These are phyloP conservation scores for Ogataea hybrid DNA, from an alignment of 1,139 yeast genomes.

Conservation along the genomic window DNA sequence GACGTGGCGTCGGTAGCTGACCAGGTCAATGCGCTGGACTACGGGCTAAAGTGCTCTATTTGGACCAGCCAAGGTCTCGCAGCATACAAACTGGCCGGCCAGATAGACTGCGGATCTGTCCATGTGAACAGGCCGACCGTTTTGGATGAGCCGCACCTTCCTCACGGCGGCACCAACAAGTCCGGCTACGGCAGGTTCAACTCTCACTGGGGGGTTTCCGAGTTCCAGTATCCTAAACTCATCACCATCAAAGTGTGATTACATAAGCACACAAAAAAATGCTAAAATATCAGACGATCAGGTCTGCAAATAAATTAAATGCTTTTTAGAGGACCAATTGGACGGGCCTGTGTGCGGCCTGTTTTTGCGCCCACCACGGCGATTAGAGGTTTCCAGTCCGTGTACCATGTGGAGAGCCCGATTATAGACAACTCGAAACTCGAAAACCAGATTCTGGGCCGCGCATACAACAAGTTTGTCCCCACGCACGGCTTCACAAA, in stretches of 20 bases:
- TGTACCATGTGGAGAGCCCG: slow-evolving; percentile 29
- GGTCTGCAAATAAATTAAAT: neutral
- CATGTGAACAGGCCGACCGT: slow-evolving; percentile 51
- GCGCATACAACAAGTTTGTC: slow-evolving; percentile 51
- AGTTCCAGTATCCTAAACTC: slow-evolving; percentile 40
- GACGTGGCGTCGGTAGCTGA: slow-evolving; percentile 36
- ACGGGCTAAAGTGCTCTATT: slow-evolving; percentile 54
- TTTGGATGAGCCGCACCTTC: slow-evolving; percentile 48
- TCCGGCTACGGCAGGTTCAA: slow-evolving; percentile 56
- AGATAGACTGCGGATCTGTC: slow-evolving; percentile 46
- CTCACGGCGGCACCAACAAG: slow-evolving; percentile 55
- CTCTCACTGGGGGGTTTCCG: slow-evolving; percentile 49
- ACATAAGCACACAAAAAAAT: neutral
- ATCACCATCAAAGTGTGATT: slow-evolving; percentile 32
- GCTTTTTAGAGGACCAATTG: neutral
- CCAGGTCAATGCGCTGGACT: slow-evolving; percentile 34
- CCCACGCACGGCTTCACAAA: slow-evolving; percentile 71
- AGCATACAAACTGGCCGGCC: slow-evolving; percentile 40
- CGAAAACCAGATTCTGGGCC: slow-evolving; percentile 38
- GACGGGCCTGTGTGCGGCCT: neutral
- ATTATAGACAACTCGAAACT: slow-evolving; percentile 22
- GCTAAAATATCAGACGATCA: neutral
- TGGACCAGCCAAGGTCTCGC: slow-evolving; percentile 47
- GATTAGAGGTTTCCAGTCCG: slow-evolving; percentile 23
- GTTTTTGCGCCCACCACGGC: neutral